Evolutionary conservation across 495 filamentous ascomycete species (phyloP).

Genomic region (Filosporella fistucella): DNA sequence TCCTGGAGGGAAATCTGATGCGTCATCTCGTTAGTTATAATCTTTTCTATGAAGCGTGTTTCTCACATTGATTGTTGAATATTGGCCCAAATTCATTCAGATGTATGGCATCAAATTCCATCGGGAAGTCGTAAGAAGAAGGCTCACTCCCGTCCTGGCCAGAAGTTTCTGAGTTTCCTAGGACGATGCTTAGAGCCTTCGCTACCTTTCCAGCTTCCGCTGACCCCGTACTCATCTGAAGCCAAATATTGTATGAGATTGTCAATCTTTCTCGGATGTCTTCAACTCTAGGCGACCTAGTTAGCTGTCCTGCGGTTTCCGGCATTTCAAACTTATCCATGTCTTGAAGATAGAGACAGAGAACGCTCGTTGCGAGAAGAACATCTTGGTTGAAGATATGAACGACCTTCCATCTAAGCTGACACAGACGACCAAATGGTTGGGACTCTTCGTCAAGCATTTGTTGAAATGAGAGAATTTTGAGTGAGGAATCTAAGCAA

Average conservation of each 20-base stretch:
- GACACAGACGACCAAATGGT: neutral
- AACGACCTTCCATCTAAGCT: conserved; percentile 5
- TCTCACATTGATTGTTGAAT: conserved; percentile 15
- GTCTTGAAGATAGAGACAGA: conserved; percentile 8
- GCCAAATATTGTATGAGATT: neutral
- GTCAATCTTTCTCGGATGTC: neutral
- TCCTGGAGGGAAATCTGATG: conserved; percentile 7
- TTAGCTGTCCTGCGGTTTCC: conserved; percentile 6
- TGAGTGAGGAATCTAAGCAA: conserved; percentile 8
- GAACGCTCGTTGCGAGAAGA: conserved; percentile 8
- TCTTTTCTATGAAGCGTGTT: conserved; percentile 4
- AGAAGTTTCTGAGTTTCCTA: conserved; percentile 5
- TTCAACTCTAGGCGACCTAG: conserved; percentile 3
- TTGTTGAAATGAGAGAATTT: conserved; percentile 7
- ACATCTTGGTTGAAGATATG: conserved; percentile 8
- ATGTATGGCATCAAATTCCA: conserved; percentile 11
- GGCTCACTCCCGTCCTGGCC: conserved; percentile 6
- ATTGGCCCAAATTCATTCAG: conserved; percentile 10
- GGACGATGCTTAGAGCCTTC: neutral
- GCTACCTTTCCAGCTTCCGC: neutral
- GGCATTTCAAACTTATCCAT: conserved; percentile 9
- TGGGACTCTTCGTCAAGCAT: neutral
- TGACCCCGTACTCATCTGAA: neutral
- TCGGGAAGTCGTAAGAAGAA: conserved; percentile 10
- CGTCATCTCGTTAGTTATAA: conserved; percentile 9